Evolutionary conservation across 495 filamentous ascomycete species (phyloP).

Genomic region (Friedmanniomyces simplex): DNA sequence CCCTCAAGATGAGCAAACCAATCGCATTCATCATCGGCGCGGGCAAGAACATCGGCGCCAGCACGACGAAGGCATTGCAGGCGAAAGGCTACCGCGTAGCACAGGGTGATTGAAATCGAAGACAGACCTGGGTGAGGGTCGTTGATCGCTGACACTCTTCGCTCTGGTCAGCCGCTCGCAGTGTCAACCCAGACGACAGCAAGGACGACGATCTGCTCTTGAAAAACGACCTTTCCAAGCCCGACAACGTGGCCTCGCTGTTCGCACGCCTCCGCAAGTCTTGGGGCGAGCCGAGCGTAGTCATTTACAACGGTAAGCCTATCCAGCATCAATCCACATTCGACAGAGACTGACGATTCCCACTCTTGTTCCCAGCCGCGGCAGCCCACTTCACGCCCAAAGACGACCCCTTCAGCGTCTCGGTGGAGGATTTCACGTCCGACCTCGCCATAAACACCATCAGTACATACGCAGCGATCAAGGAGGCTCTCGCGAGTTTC

Average conservation of each 20-base stretch:
- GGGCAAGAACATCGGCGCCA: conserved; percentile 32
- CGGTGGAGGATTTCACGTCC: conserved; percentile 22
- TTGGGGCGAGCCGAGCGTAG: conserved; percentile 27
- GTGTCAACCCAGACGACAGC: background rate
- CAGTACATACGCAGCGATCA: conserved; percentile 34
- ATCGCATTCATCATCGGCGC: conserved; percentile 34
- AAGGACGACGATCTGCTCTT: conserved; percentile 20
- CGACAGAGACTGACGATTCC: too few species aligned
- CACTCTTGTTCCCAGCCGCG: conserved; percentile 13
- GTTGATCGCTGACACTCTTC: too few species aligned
- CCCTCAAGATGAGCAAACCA: background rate
- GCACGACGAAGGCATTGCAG: conserved; percentile 33
- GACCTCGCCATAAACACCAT: conserved; percentile 34
- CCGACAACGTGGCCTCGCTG: conserved; percentile 28
- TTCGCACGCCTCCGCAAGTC: conserved; percentile 33
- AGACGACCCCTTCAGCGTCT: conserved; percentile 26
- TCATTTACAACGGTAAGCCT: conserved; percentile 29
- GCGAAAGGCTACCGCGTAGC: conserved; percentile 38
- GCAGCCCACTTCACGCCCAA: conserved; percentile 22
- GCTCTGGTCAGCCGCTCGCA: conserved; percentile 23
- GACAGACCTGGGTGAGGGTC: too few species aligned
- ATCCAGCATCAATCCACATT: background rate
- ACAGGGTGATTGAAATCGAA: conserved; percentile 4
- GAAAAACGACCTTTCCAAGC: conserved; percentile 34
- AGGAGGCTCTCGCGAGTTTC: conserved; percentile 35